A percentile compares a stretch with the other conserved stretches of the same genome.
Evolutionary conservation across 2,329 filamentous ascomycete species (phyloP).

Genomic region (Uncinocarpus reesii): DNA sequence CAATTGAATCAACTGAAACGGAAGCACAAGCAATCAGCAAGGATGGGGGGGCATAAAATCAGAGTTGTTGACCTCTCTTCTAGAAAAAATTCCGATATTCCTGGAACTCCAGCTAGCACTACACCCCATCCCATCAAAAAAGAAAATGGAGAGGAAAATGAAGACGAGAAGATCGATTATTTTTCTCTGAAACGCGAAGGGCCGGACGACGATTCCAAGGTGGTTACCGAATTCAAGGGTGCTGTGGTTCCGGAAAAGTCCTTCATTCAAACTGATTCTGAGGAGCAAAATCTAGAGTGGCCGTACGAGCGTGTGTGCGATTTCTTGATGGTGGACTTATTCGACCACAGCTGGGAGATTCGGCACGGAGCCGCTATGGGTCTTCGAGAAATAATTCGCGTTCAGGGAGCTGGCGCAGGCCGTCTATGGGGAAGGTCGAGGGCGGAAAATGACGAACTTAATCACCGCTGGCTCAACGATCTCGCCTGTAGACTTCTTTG

Average conservation of each 20-base stretch:
- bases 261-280: constrained; percentile 66
- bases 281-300: constrained; percentile 75
- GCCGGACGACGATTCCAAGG: constrained; percentile 78
- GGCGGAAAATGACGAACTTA: constrained; percentile 65
- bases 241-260: constrained; percentile 71
- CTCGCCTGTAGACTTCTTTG: constrained; percentile 89
- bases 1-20: constrained; percentile 92
- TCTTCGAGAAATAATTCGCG: constrained; percentile 76
- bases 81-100: constrained; percentile 52
- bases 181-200: constrained; percentile 76
- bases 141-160: constrained; percentile 49
- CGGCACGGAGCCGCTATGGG: constrained; percentile 95
- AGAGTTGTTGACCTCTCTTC: constrained; percentile 78
- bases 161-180: constrained; percentile 64
- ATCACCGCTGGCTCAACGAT: constrained; percentile 83
- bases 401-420: constrained; percentile 84
- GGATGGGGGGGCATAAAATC: constrained; percentile 80
- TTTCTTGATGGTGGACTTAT: constrained; percentile 84
- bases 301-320: constrained; percentile 90
- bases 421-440: constrained; percentile 59
- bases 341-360: constrained; percentile 89
- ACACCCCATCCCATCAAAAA: constrained; percentile 50
- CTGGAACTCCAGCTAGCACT: constrained; percentile 46
- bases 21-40: constrained; percentile 81
- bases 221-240: constrained; percentile 93